Conservation (phyloP, 2,329 filamentous ascomycete species). For the Hymenoscyphus albidus region DNA sequence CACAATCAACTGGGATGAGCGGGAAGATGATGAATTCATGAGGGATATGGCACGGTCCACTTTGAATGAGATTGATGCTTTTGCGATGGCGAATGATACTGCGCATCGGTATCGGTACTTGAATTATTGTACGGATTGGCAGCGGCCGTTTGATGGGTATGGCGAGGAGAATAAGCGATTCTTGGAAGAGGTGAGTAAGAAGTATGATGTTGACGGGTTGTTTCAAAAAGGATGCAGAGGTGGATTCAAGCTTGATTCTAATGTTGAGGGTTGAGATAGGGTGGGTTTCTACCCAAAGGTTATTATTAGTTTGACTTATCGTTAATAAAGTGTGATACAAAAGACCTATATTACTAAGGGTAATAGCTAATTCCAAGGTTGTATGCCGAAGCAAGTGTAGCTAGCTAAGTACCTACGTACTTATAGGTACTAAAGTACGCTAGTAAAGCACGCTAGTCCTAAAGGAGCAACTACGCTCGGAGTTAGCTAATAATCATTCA, state of each 20-base stretch:
- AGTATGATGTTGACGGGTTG: conserved; percentile 28
- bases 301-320: too few species aligned
- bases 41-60: not conserved
- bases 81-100: conserved; percentile 5
- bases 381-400: too few species aligned
- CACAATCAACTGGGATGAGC: conserved; percentile 6
- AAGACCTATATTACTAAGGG: too few species aligned
- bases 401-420: too few species aligned
- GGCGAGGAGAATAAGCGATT: conserved; percentile 8
- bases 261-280: too few species aligned
- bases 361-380: too few species aligned
- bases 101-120: conserved; percentile 10
- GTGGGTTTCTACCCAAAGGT: too few species aligned
- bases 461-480: too few species aligned
- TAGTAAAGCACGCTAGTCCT: too few species aligned
- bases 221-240: conserved; percentile 27
- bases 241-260: conserved; percentile 23
- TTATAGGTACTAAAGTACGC: too few species aligned
- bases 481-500: too few species aligned
- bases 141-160: conserved; percentile 12
- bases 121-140: conserved; percentile 12
- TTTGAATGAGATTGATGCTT: conserved; percentile 6
- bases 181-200: conserved; percentile 23
- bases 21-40: conserved; percentile 9
- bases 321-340: too few species aligned